These are phyloP conservation scores for Schizochytrium sp. DNA, from an alignment of 108 stramenopile genomes.

Conservation along the genomic window DNA sequence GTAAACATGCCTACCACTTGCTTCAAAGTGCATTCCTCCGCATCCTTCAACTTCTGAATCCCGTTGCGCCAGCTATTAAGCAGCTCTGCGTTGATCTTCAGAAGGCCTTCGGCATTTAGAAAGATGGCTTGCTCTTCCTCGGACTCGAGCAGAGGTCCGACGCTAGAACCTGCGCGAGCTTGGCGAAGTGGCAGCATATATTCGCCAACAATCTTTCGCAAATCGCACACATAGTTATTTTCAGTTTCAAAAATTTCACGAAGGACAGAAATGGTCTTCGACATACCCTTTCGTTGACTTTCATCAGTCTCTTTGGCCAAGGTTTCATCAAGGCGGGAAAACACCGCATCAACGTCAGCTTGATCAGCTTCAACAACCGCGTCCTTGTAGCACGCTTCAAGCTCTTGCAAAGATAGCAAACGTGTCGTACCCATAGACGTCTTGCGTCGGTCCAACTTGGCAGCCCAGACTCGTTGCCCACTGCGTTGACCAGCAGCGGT, in stretches of 20 bases:
- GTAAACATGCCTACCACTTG: constrained; percentile 26
- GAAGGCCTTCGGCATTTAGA: constrained; percentile 11
- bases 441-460: constrained; percentile 55
- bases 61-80: background rate
- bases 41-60: background rate
- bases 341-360: background rate
- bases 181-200: constrained; percentile 38
- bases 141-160: background rate
- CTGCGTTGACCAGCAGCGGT: background rate
- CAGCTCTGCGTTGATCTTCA: constrained; percentile 52
- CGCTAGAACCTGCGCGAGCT: background rate
- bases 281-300: background rate
- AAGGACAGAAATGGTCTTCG: background rate
- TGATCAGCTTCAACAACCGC: background rate
- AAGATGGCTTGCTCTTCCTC: constrained; percentile 40
- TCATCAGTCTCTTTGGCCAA: background rate
- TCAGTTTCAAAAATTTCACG: constrained; percentile 43
- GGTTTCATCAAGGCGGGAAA: background rate
- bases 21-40: background rate
- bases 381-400: constrained; percentile 50
- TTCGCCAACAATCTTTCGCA: constrained; percentile 47
- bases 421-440: constrained; percentile 47
- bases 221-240: constrained; percentile 15
- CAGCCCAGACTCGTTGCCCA: constrained; percentile 47
- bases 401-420: constrained; percentile 28